phyloP scores from a whole-genome alignment of 345 rosid species.

The Sonneratia caseolaris region DNA sequence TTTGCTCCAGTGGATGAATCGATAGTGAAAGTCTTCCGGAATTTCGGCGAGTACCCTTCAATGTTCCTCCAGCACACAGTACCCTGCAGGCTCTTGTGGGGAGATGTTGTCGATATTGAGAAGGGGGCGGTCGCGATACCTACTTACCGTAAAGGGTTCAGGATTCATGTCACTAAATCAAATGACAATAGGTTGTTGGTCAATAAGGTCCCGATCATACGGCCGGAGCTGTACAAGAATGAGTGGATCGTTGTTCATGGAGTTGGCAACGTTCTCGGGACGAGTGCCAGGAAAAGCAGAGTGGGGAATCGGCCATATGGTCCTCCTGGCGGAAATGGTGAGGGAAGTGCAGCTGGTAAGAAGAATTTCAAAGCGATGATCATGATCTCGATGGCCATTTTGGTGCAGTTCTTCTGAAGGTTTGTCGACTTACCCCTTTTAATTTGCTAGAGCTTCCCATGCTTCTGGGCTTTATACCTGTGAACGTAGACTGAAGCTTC shows the following conservation, averaged over 20 bases:
- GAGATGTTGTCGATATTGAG: conserved; percentile 19
- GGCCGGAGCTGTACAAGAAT: conserved; percentile 25
- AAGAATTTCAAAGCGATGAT: not conserved
- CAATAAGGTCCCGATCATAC: conserved; percentile 20
- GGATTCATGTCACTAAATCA: conserved; percentile 19
- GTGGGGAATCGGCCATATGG: not conserved
- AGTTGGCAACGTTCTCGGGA: conserved; percentile 4
- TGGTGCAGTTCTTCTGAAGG: not conserved
- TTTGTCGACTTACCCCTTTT: not conserved
- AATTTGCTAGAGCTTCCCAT: not conserved
- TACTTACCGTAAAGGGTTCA: conserved; percentile 24
- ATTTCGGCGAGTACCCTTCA: conserved; percentile 17
- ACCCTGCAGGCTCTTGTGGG: conserved; percentile 28
- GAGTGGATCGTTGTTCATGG: conserved; percentile 37
- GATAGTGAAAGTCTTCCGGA: conserved; percentile 7
- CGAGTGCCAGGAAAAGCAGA: not conserved
- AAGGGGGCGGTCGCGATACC: conserved; percentile 14
- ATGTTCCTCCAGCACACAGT: conserved; percentile 28
- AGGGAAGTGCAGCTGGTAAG: not conserved
- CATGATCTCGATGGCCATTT: not conserved
- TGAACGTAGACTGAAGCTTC: not conserved
- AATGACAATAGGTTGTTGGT: conserved; percentile 17
- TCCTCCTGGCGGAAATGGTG: not conserved
- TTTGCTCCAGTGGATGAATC: conserved; percentile 35
- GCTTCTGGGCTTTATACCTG: not conserved